Evolutionary conservation across 495 filamentous ascomycete species (phyloP).

Genomic region (Penicillium dipodomyicola): DNA sequence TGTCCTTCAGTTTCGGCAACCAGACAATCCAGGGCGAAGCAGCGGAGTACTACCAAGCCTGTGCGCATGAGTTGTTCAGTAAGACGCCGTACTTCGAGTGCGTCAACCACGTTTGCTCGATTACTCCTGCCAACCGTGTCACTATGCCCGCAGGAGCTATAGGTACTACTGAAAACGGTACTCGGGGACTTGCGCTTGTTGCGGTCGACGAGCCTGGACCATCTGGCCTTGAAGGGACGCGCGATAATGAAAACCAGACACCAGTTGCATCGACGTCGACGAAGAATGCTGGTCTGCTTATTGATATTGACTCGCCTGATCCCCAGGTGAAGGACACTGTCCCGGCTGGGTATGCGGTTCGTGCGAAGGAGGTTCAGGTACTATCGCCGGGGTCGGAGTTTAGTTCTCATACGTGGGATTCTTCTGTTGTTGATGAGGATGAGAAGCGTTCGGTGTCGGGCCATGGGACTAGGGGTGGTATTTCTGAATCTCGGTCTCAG

Average conservation of each 20-base stretch:
- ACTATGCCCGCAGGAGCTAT: constrained; percentile 4
- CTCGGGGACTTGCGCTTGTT: background rate
- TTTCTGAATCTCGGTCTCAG: constrained; percentile 2
- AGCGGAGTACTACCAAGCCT: constrained; percentile 55
- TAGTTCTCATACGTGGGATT: constrained; percentile 21
- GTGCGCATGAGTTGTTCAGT: constrained; percentile 51
- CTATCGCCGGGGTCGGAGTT: constrained; percentile 8
- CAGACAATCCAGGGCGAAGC: constrained; percentile 39
- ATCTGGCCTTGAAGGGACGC: background rate
- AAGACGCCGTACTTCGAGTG: constrained; percentile 51
- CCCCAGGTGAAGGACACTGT: background rate
- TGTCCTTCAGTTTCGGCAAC: constrained; percentile 32
- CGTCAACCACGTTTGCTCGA: constrained; percentile 46
- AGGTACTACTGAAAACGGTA: background rate
- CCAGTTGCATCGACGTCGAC: background rate
- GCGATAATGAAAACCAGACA: background rate
- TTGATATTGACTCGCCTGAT: constrained; percentile 34
- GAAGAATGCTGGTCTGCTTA: constrained; percentile 21
- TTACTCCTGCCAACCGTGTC: constrained; percentile 28
- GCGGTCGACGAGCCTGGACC: background rate
- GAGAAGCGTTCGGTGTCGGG: constrained; percentile 15
- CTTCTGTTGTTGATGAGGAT: constrained; percentile 9
- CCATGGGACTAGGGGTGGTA: constrained; percentile 1
- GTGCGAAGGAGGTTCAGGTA: constrained; percentile 5
- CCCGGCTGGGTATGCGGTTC: background rate